A percentile compares a stretch with the other conserved stretches of the same genome.
phyloP scores from a whole-genome alignment of 2,329 filamentous ascomycete genomes.

The Curvularia lunata region DNA sequence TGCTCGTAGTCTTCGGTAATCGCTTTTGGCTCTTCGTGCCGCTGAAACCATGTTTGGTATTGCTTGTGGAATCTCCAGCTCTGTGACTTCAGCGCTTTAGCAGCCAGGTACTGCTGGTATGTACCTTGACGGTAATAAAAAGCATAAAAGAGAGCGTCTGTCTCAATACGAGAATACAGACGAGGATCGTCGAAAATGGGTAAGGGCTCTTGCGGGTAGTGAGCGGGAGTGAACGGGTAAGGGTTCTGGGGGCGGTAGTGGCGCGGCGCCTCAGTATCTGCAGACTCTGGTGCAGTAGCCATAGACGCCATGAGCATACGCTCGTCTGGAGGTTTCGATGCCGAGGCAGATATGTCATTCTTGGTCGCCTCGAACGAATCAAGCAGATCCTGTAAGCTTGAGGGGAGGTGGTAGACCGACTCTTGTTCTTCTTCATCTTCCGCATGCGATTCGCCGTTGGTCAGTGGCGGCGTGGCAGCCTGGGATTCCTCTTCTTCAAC shows the following conservation, averaged over 20 bases:
- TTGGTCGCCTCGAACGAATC: conserved; percentile 89
- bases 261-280: conserved; percentile 81
- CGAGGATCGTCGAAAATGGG: conserved; percentile 89
- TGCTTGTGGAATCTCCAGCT: conserved; percentile 99
- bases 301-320: conserved; percentile 79
- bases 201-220: conserved; percentile 93
- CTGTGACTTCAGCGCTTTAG: conserved; percentile 96
- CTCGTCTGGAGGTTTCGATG: conserved; percentile 68
- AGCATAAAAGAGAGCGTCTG: conserved; percentile 96
- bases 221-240: conserved; percentile 73
- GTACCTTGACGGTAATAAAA: conserved; percentile 99
- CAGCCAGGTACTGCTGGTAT: conserved; percentile 92
- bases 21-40: conserved; percentile 96
- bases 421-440: conserved; percentile 67
- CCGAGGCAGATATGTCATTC: conserved; percentile 66
- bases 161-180: conserved; percentile 87
- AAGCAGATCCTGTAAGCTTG: conserved; percentile 85
- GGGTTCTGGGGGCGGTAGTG: conserved; percentile 84
- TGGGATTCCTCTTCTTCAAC: conserved; percentile 45
- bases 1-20: conserved; percentile 99
- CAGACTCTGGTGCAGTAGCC: conserved; percentile 72
- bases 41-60: conserved; percentile 97
- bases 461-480: conserved; percentile 49
- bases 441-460: conserved; percentile 61
- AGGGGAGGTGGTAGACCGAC: conserved; percentile 90